Percentiles rank a stretch among this genome's conserved stretches.
Conservation (phyloP, 805 yeast species). For the Middelhovenomyces tepae region DNA sequence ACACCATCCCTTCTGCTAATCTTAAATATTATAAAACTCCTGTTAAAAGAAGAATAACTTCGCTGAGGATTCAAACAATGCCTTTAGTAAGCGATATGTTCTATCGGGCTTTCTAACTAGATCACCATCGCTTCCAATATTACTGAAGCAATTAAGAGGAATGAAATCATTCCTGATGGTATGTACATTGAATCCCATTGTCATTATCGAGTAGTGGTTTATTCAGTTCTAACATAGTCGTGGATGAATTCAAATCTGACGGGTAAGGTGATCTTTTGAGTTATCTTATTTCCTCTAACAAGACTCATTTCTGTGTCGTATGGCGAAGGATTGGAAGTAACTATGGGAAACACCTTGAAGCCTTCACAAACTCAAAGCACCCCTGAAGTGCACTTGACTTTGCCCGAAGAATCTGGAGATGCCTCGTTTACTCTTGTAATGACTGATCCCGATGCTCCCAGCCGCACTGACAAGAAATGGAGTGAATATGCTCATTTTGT, state of each 20-base stretch:
- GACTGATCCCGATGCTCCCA: constrained; percentile 95
- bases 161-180: constrained; percentile 39
- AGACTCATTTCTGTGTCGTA: constrained; percentile 53
- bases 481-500: constrained; percentile 80
- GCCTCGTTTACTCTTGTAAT: constrained; percentile 64
- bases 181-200: constrained; percentile 4
- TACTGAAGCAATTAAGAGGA: constrained; percentile 32
- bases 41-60: too few relatives aligned
- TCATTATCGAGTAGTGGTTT: neutral
- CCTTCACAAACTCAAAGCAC: constrained; percentile 56
- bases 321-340: constrained; percentile 50
- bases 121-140: constrained; percentile 26
- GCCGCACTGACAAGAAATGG: constrained; percentile 75
- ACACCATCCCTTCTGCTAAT: too few relatives aligned
- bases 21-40: too few relatives aligned
- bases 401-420: constrained; percentile 37
- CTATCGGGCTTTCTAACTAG: too few relatives aligned
- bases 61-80: too few relatives aligned
- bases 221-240: constrained; percentile 6
- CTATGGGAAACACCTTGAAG: constrained; percentile 67
- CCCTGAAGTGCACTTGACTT: constrained; percentile 62
- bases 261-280: constrained; percentile 17
- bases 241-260: constrained; percentile 19
- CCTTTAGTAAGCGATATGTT: too few relatives aligned
- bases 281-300: constrained; percentile 22